Percentiles rank a stretch among this genome's conserved stretches.
These are phyloP conservation scores for Apiotrichum akiyoshidainum DNA, from an alignment of 1,284 basidiomycete genomes.

Conservation along the genomic window DNA sequence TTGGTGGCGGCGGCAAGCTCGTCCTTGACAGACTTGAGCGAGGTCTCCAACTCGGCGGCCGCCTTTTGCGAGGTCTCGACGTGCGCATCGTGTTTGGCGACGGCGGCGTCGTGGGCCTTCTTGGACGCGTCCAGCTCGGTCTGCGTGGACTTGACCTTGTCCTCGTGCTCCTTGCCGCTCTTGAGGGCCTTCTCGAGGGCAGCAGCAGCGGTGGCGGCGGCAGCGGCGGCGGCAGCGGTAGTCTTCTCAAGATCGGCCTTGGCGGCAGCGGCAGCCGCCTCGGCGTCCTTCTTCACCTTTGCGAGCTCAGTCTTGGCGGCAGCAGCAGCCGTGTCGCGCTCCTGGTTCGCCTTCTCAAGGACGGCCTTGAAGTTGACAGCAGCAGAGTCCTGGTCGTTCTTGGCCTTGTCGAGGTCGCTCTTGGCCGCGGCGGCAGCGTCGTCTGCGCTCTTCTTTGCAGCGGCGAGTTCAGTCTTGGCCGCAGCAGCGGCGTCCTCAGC, in stretches of 20 bases:
- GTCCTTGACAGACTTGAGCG: conserved; percentile 1
- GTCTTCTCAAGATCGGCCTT: not conserved
- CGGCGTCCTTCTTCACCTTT: conserved; percentile 5
- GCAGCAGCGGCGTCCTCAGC: not conserved
- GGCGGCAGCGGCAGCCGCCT: conserved; percentile 2
- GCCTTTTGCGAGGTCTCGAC: conserved; percentile 2
- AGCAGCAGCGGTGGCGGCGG: not conserved
- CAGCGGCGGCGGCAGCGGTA: not conserved
- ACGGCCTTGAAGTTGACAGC: not conserved
- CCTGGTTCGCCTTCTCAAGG: conserved; percentile 1
- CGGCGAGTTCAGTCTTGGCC: not conserved
- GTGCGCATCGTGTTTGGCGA: conserved; percentile 9
- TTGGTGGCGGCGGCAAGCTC: conserved; percentile 4
- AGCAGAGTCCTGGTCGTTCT: not conserved
- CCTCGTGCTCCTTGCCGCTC: not conserved
- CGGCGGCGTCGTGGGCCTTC: conserved; percentile 8
- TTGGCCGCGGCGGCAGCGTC: conserved; percentile 2
- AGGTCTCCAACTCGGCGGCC: conserved; percentile 6
- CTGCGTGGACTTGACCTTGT: not conserved
- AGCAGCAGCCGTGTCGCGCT: not conserved
- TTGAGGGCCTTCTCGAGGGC: not conserved
- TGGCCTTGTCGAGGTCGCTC: conserved; percentile 8
- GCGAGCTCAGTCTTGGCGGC: conserved; percentile 8
- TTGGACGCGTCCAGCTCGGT: conserved; percentile 7
- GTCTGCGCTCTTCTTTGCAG: conserved; percentile 3